Base-by-base conservation (phyloP, 1,284 basidiomycete genomes). In the Agroathelia rolfsii region DNA sequence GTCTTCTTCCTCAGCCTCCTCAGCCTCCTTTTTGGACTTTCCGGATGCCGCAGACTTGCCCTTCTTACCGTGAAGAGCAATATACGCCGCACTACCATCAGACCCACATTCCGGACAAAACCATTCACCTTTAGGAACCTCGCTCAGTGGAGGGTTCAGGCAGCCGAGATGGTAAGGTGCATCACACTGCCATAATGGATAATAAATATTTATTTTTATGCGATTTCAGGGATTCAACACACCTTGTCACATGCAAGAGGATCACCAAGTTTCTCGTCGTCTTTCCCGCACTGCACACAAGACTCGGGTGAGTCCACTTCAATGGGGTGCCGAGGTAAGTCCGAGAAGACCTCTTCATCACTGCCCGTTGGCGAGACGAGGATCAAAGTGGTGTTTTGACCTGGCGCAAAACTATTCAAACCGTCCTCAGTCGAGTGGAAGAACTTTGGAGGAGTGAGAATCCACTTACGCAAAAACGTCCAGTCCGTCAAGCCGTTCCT, bases 101-200 rank as follows among this genome's bases (percentile, higher is more conserved):
- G 53, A 50, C 24, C 48, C 49, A 42, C 88, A 93, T 30, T 68
- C 62, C 0, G 82, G 76, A 48, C 88, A 93, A 66, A 92, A 93
- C 89, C 89, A 94, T 53, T 92, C 86, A 22, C 85, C 92, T 14
- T 87, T 84, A 0, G 93, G 93, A 10, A 93, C 62, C 1, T 64
- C 73, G 10, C 59, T 51, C 30, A 97, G 58, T 3, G 87, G 85
- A 5, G 90, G 92, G 20, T 64, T 58, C 30, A 94, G 69, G 53
- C 92, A 97, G 3, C 64, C 65, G 9, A 85, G 62, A 52, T 97
- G 92, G 52, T 84, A 95, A 0, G 90, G 87, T 28, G 72, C 69
- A 49, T 96, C 92, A 52, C 92, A 97, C 81, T 90, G 23, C 18
- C 14, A 24, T 39, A 20, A 22, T 28, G 22, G 32, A 26, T 36